Evolutionary conservation across 208 protist genomes (phyloP), one percentile per base, ranked within the genome.

Genomic region (Trypanosoma scelopori): DNA sequence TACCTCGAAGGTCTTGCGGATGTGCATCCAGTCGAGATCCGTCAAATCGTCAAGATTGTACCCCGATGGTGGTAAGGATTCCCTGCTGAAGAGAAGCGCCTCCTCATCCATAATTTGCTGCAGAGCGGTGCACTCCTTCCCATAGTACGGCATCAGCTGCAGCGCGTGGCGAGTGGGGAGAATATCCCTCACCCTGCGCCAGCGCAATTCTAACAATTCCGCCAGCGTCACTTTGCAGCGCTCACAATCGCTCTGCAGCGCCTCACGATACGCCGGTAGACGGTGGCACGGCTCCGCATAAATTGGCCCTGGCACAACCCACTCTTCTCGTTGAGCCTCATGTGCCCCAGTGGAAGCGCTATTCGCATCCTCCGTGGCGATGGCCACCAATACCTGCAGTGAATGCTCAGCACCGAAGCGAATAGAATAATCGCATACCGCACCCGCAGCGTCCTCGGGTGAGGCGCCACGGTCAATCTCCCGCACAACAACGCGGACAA

Each of bases 91-190:
- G 20, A 94, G 74, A 22, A 74, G 18, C 3, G 83, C 85, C 65
- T 94, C 89, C 62, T 90, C 84, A 9, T 91, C 85, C 89, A 94
- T 92, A 3, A 81, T 63, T 66, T 91, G 81, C 62, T 89, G 76
- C 43, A 94, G 57, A 0, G 37, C 74, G 12, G 81, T 78, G 58
- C 77, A 88, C 71, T 94, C 85, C 16, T 73, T 83, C 15, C 79
- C 79, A 61, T 91, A 94, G 49, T 67, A 83, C 1, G 61, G 46
- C 30, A 73, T 66, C 22, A 92, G 60, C 5, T 81, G 52, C 5
- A 94, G 57, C 12, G 35, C 7, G 61, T 89, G 71, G 18, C 84
- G 83, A n/a, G 52, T 43, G 2, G 65, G 58, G 39, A 92, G 74
- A 7, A 88, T 4, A n/a, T 81, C 51, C 5, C 78, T 57, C 23